Evolutionary conservation across 257 asterid genomes (phyloP), one percentile per base, ranked within the genome.

Genomic region (Jacaranda mimosifolia): DNA sequence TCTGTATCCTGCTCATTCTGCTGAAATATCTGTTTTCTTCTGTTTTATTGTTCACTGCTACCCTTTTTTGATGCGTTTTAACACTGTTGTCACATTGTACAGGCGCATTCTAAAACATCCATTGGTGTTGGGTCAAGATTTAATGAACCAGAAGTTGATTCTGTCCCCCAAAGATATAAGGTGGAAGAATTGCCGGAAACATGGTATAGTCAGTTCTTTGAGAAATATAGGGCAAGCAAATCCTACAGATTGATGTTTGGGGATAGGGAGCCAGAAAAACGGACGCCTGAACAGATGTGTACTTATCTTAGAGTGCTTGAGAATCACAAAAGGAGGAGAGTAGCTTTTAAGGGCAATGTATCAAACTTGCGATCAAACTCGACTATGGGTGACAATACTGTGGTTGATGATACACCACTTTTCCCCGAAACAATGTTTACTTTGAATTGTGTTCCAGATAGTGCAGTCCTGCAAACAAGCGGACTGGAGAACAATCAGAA

Each of bases 251-350:
- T 81, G 82, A 86, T 88, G 73, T 82, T 80, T 76, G 92, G 87
- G 64, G 95, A 92, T 81, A 89, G 86, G 74, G 99, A 93, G 84
- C 64, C 90, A 8, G 99, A 93, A 68, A 91, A 90, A 79, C 89
- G 99, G 79, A 89, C 97, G 5, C 97, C 99, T 55, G 98, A 93
- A 74, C 95, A 82, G 83, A 95, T 95, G 99, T 81, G 92, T 74
- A 76, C 83, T 40, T 95, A 95, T 88, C 94, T 93, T 79, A 87
- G 85, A 87, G 93, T 89, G 77, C 85, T 86, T 55, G 97, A 93
- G 84, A 90, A 86, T 79, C 98, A 93, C 81, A 92, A 93, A 86
- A 90, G 98, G 68, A 87, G 92, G 83, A 87, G 98, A 78, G 79
- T 85, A 72, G 88, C 91, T 72, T 90, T 87, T 83, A 82, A 78